Evolutionary conservation across 2,329 filamentous ascomycete species (phyloP), one percentile per base, ranked within the genome.

Genomic region (Clarireedia homoeocarpa): DNA sequence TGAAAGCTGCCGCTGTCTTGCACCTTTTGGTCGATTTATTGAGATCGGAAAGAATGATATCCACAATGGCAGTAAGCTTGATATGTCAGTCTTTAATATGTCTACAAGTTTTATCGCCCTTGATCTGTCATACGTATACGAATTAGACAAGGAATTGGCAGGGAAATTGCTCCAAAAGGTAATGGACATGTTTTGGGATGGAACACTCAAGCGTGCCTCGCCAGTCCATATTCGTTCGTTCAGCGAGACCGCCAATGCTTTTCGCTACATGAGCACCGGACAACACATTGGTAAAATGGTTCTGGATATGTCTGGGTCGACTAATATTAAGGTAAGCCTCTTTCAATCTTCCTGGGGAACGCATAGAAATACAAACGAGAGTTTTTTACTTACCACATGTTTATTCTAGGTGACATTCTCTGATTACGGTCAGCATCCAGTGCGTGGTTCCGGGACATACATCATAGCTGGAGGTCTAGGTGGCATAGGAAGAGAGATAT

Each of bases 1-100:
- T 42, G 60, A 65, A 12, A 60, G 67, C 1, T 73, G 67, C 69
- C 48, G 63, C 4, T 70, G 67, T 47, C 34, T 73, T 2, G 68
- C 71, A 1, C 54, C 58, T 0, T 68, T 68, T 46, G 73, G 73
- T 0, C 62, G 64, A 0, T 58, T 63, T 45, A 50, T 63, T 12
- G 62, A 65, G 23, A 57, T 65, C 27, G 59, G 61, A 6, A 62
- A 62, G 40, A 58, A 52, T 27, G 62, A 62, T 27, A 57, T 65
- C 34, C 6, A 58, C 10, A 55, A 58, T 48, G 51, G 59, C 3
- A 51, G 60, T 20, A 34, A 7, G 14, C 26, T 65, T 14, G 44
- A 56, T 2, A 61, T 63, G 61, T 55, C 58, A 14, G 49, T 56
- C 14, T 64, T 65, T 46, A 51, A 61, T 9, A 34, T 55, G 4